Evolutionary conservation across 495 filamentous ascomycete genomes (phyloP), one percentile per base, ranked within the genome.

Genomic region (Penicillium robsamsonii): DNA sequence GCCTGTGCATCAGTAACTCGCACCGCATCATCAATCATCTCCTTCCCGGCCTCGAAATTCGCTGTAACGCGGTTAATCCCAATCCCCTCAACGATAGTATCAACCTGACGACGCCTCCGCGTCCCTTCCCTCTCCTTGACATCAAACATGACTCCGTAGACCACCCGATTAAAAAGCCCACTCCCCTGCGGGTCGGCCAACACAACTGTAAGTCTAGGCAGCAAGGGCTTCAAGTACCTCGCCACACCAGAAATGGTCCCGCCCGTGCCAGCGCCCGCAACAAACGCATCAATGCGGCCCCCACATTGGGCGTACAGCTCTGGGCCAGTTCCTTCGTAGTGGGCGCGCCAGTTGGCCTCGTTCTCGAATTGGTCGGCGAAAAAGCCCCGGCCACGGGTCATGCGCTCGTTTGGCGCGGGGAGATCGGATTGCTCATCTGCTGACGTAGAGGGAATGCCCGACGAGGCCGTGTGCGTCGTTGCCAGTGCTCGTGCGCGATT

Each of bases 301-400:
- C 79, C 79, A 24, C 89, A 91, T 71, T 99, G 94, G 2, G 70
- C 66, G 53, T 79, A 87, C 65, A 99, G 91, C 74, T 99, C 94
- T 0, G 94, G 93, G 0, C 92, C 94, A 1, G 95, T 97, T 17
- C 86, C 81, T 20, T 81, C 74, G 61, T 84, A 84, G 72, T 99
- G 94, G 3, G 95, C 92, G 37, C 79, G 71, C 81, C 84, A 96
- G 73, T 99, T 99, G 10, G 88, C 86, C 43, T 79, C 72, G 50
- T 86, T 93, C 72, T 99, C 94, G 71, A 99, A 99, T 67, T 99
- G 94, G 68, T 99, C 89, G 0, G 92, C 92, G 71, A 99, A 99
- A 72, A 93, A 94, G 13, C 94, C 94, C 24, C 80, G 62, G 27
- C 79, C 77, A 12, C 57, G 57, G 3, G 53, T 60, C 25, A 63